A percentile compares a stretch with the other conserved stretches of the same genome.
These are phyloP conservation scores for Candida odintsovae DNA, from an alignment of 805 yeast genomes.

Conservation along the genomic window DNA sequence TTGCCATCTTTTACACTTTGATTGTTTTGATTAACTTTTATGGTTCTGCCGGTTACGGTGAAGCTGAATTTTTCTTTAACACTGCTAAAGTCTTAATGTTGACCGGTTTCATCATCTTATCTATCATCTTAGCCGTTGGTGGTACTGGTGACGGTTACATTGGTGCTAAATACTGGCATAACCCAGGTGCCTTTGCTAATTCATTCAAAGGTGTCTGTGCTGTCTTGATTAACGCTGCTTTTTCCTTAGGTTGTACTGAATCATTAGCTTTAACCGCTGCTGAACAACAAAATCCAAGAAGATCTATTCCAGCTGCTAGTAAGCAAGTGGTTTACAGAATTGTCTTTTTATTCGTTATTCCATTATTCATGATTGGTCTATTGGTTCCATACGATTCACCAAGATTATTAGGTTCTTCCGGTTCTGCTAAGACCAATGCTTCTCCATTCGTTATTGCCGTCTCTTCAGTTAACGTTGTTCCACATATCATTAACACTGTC, in stretches of 20 bases:
- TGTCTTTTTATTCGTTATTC: slow-evolving; percentile 40
- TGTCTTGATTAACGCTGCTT: slow-evolving; percentile 51
- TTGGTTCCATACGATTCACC: slow-evolving; percentile 47
- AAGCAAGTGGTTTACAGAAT: slow-evolving; percentile 53
- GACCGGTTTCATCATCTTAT: slow-evolving; percentile 51
- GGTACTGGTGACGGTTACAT: slow-evolving; percentile 42
- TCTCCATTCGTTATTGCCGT: slow-evolving; percentile 71
- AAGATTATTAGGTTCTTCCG: slow-evolving; percentile 36
- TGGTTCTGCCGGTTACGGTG: slow-evolving; percentile 56
- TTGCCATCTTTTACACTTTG: slow-evolving; percentile 43
- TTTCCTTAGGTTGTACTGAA: slow-evolving; percentile 59
- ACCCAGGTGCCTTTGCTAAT: slow-evolving; percentile 49
- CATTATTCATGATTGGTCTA: slow-evolving; percentile 43
- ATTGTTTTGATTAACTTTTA: slow-evolving; percentile 42
- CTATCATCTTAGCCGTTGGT: slow-evolving; percentile 38
- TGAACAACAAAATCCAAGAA: slow-evolving; percentile 41
- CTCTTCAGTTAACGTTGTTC: slow-evolving; percentile 49
- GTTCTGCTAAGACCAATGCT: slow-evolving; percentile 37
- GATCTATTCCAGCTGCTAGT: slow-evolving; percentile 51
- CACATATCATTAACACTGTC: slow-evolving; percentile 60
- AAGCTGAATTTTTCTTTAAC: slow-evolving; percentile 61
- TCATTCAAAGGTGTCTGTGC: slow-evolving; percentile 52
- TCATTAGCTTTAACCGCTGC: slow-evolving; percentile 51
- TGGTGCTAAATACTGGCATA: slow-evolving; percentile 45
- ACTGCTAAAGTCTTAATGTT: slow-evolving; percentile 58